Evolutionary conservation across 2,329 filamentous ascomycete genomes (phyloP), one percentile per base, ranked within the genome.

Genomic region (Fusarium sp.): DNA sequence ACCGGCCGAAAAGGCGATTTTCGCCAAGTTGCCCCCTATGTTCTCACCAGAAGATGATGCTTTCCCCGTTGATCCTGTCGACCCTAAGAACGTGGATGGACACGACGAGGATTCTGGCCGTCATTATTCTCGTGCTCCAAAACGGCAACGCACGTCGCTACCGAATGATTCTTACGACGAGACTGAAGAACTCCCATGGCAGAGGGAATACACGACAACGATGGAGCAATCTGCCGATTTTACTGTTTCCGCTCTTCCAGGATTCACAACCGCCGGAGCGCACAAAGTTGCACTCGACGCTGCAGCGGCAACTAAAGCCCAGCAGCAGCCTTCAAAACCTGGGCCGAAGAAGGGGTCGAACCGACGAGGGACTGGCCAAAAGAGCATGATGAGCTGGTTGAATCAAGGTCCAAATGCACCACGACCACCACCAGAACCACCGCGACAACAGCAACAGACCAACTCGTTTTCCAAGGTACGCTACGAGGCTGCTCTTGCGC

Each of bases 21-120:
- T 88, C 61, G 85, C 87, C 61, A 81, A 82, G 7, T 83, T 91
- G 45, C 86, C 88, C 0, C 79, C 82, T 25, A 87, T 92, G 82
- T 88, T 88, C 66, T 87, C 84, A 50, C 84, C 86, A 0, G 90
- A 94, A 76, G 94, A 97, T 79, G 89, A 93, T 71, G 79, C 88
- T 12, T 94, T 91, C 83, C 92, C 94, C 0, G 77, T 90, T 4
- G 90, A 92, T 57, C 93, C 92, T 6, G 85, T 88, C 25, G 81
- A 85, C 17, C 72, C 72, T 6, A 78, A 86, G 66, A 71, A 72
- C 43, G 66, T 58, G 47, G 80, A 72, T 47, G 75, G 68, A 9
- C 58, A 68, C 4, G 76, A 76, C 6, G 73, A 70, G 6, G 66
- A 76, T 14, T 57, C 60, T 17, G 71, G 66, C 4, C 69, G 68